Base-by-base conservation (phyloP, 2,329 filamentous ascomycete species). In the Fusarium euwallaceae region DNA sequence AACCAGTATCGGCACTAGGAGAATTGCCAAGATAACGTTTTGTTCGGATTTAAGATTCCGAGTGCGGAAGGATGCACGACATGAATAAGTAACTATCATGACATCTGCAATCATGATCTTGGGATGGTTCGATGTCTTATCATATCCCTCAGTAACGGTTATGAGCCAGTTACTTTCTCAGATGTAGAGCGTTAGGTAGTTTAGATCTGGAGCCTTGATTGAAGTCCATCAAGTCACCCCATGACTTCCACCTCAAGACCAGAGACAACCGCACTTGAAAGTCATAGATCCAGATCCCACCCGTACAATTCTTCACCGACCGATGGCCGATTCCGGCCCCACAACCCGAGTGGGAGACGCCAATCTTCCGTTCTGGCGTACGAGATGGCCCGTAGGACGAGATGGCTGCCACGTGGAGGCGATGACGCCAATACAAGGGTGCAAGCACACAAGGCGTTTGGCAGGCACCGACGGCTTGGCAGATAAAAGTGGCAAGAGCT, bases 351-450 rank as follows among this genome's bases (percentile, higher is more conserved):
- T 56, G 53, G 32, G 53, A 56, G 53, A 56, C 20, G 29, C 11
- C 29, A 56, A 56, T 34, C 32, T 34, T 24, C 6, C 53, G 20
- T 27, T 17, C 8, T 36, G 29, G 20, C 29, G 29, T 16, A 6
- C 53, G 12, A 56, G 53, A 24, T 22, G 32, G 53, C n/a, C 20
- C 20, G 51, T 22, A 56, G 53, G 53, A 36, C 20, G 32, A 53
- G 48, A 24, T 22, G 37, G 43, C 14, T 53, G 32, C 61, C 61
- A 63, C 61, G 61, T 63, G 43, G 61, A 36, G 27, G 6, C 32
- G 43, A 63, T 63, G 20, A 53, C 61, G 43, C 48, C 32, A 43
- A 45, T n/a, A 43, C 61, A 39, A 45, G 61, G 61, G 10, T 63
- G 34, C 16, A 37, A 53, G 43, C 61, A 53, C 61, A 63, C 43